A percentile compares a stretch with the other conserved stretches of the same genome.
Evolutionary conservation across 2,329 filamentous ascomycete genomes (phyloP).

Genomic region (Xylariaceae sp.): DNA sequence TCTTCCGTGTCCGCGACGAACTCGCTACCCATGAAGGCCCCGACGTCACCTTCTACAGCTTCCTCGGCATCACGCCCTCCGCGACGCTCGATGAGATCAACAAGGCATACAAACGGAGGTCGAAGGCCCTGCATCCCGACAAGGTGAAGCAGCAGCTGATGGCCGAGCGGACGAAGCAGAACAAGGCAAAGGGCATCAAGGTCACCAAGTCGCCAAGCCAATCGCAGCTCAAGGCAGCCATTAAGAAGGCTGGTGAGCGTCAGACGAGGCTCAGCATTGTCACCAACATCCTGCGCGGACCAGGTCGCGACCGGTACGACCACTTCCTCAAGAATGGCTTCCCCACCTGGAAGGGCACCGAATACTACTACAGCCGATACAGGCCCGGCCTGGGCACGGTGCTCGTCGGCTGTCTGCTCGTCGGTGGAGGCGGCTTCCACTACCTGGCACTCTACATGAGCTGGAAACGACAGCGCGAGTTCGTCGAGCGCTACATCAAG

Average conservation of each 20-base stretch:
- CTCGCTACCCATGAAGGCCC: slow-evolving; percentile 68
- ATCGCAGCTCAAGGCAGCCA: slow-evolving; percentile 68
- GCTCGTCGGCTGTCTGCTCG: slow-evolving; percentile 71
- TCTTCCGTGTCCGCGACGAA: slow-evolving; percentile 92
- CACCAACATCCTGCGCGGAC: slow-evolving; percentile 76
- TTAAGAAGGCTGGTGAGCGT: slow-evolving; percentile 76
- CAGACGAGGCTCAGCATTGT: slow-evolving; percentile 83
- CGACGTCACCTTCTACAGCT: slow-evolving; percentile 88
- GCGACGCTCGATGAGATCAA: slow-evolving; percentile 84
- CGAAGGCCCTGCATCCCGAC: slow-evolving; percentile 81
- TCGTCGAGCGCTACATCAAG: slow-evolving; percentile 85
- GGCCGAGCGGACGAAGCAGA: slow-evolving; percentile 56
- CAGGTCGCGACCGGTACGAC: slow-evolving; percentile 81
- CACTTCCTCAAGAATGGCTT: slow-evolving; percentile 92
- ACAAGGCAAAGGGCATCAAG: slow-evolving; percentile 52
- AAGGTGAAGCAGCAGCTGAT: slow-evolving; percentile 85
- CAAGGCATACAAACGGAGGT: slow-evolving; percentile 89
- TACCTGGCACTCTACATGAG: slow-evolving; percentile 79
- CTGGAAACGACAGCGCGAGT: slow-evolving; percentile 86
- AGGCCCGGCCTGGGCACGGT: slow-evolving; percentile 85
- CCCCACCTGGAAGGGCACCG: slow-evolving; percentile 92
- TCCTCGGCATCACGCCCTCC: slow-evolving; percentile 68
- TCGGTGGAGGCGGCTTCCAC: slow-evolving; percentile 78
- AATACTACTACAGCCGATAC: slow-evolving; percentile 96
- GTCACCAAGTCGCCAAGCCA: slow-evolving; percentile 67